Evolutionary conservation across 2,329 filamentous ascomycete genomes (phyloP).

Genomic region (Pseudogymnoascus sp.): DNA sequence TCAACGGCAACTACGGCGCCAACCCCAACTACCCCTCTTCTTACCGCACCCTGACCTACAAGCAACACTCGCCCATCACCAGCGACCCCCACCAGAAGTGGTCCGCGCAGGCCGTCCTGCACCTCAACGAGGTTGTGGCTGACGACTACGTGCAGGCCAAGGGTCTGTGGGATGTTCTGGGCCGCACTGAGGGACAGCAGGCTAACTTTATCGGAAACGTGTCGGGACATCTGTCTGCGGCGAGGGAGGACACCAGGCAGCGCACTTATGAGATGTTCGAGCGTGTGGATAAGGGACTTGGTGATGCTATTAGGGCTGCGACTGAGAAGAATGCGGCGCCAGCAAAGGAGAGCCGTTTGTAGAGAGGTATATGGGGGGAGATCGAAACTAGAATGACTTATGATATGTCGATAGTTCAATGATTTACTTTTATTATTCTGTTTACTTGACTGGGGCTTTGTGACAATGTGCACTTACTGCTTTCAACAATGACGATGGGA

Average conservation of each 20-base stretch:
- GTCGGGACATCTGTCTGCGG: conserved; percentile 46
- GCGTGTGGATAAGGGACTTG: conserved; percentile 46
- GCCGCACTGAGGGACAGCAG: conserved; percentile 46
- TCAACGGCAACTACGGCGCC: conserved; percentile 55
- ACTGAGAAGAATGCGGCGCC: conserved; percentile 35
- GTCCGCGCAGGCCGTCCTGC: conserved; percentile 37
- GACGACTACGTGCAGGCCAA: conserved; percentile 30
- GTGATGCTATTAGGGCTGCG: conserved; percentile 41
- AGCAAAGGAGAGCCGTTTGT: conserved; percentile 1
- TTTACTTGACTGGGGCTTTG: too few species aligned
- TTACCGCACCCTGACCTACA: conserved; percentile 39
- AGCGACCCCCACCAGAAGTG: conserved; percentile 40
- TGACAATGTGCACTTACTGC: too few species aligned
- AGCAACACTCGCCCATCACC: conserved; percentile 31
- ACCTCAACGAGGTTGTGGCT: conserved; percentile 34
- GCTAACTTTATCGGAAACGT: conserved; percentile 54
- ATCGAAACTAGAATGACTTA: too few species aligned
- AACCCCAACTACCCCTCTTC: conserved; percentile 51
- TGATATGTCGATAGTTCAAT: too few species aligned
- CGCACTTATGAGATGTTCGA: conserved; percentile 54
- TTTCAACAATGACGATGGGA: too few species aligned
- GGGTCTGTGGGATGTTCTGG: conserved; percentile 31
- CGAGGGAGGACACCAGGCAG: conserved; percentile 45
- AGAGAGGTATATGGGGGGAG: neutral
- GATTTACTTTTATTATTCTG: too few species aligned